These are phyloP conservation scores for Epichloe glyceriae DNA, from an alignment of 2,329 filamentous ascomycete species.

Conservation along the genomic window DNA sequence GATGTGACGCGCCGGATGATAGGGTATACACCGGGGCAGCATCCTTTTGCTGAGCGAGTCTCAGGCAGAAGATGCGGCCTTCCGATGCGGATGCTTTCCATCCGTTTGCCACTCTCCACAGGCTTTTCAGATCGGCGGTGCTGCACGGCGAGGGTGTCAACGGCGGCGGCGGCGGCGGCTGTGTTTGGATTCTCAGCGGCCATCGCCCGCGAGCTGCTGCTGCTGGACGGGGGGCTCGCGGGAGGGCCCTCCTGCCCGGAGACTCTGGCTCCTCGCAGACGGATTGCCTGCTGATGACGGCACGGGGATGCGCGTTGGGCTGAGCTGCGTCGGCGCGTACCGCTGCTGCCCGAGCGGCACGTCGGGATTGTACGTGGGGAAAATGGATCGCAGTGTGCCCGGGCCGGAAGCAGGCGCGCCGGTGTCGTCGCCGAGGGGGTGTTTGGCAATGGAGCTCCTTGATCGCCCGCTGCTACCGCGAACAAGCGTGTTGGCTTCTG, in stretches of 20 bases:
- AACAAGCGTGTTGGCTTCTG: slow-evolving; percentile 36
- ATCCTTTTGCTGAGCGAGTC: slow-evolving; percentile 41
- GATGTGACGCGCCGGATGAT: slow-evolving; percentile 41
- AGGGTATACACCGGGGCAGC: slow-evolving; percentile 55
- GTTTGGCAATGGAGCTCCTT: slow-evolving; percentile 44
- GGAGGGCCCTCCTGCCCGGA: slow-evolving; percentile 2
- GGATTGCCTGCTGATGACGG: slow-evolving; percentile 52
- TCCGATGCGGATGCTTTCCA: slow-evolving; percentile 50
- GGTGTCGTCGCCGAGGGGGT: slow-evolving; percentile 27
- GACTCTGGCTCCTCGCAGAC: slow-evolving; percentile 27
- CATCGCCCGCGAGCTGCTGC: slow-evolving; percentile 5
- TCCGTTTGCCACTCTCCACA: slow-evolving; percentile 59
- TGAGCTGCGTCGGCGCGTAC: slow-evolving; percentile 56
- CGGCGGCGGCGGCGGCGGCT: slow-evolving; percentile 24
- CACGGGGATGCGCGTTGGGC: slow-evolving; percentile 48
- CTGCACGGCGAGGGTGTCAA: slow-evolving; percentile 37
- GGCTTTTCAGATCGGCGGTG: slow-evolving; percentile 47
- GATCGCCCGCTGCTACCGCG: slow-evolving; percentile 36
- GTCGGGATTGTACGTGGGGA: slow-evolving; percentile 59
- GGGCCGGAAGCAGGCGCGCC: slow-evolving; percentile 19
- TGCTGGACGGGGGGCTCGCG: slow-evolving; percentile 10
- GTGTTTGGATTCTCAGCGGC: slow-evolving; percentile 20
- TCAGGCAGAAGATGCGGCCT: slow-evolving; percentile 46
- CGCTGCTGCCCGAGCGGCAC: slow-evolving; percentile 53
- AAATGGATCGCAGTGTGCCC: slow-evolving; percentile 51